These are phyloP conservation scores for Globisporangium cylindrosporum DNA, from an alignment of 352 stramenopile species.

Conservation along the genomic window DNA sequence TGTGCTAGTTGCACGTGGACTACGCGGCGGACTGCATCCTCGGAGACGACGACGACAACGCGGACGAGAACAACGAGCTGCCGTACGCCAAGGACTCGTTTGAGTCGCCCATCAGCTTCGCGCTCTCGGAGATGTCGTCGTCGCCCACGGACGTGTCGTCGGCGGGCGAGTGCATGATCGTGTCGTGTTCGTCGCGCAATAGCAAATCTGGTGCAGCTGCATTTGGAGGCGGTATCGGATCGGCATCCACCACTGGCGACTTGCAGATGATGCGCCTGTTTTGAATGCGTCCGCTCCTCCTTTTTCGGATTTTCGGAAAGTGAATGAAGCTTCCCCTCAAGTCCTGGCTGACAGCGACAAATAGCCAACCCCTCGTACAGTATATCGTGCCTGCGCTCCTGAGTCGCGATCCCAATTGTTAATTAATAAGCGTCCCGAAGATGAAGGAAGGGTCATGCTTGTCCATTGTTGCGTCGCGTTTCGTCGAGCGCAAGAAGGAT, in stretches of 20 bases:
- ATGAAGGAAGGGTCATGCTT: neutral
- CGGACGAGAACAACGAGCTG: slow-evolving; percentile 54
- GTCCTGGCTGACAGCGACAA: neutral
- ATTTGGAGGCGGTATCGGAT: neutral
- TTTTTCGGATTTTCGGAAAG: slow-evolving; percentile 1
- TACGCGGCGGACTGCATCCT: slow-evolving; percentile 72
- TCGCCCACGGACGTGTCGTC: slow-evolving; percentile 63
- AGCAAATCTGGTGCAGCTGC: neutral
- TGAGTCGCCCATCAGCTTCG: slow-evolving; percentile 44
- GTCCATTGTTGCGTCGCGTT: neutral
- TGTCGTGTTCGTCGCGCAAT: slow-evolving; percentile 22
- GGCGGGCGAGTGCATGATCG: slow-evolving; percentile 46
- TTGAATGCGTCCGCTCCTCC: neutral
- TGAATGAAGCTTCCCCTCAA: slow-evolving; percentile 3
- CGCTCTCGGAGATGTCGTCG: slow-evolving; percentile 60
- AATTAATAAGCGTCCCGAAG: slow-evolving; percentile 1
- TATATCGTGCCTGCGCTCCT: neutral
- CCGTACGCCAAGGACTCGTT: slow-evolving; percentile 65
- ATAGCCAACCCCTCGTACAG: slow-evolving; percentile 2
- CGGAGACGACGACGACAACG: slow-evolving; percentile 54
- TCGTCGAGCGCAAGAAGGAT: neutral
- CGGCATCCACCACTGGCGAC: slow-evolving; percentile 1
- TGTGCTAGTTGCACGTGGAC: slow-evolving; percentile 32
- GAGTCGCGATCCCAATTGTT: neutral
- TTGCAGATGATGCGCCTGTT: slow-evolving; percentile 3